Base-by-base conservation (phyloP, 306 rosid species). In the Vigna mungo region DNA sequence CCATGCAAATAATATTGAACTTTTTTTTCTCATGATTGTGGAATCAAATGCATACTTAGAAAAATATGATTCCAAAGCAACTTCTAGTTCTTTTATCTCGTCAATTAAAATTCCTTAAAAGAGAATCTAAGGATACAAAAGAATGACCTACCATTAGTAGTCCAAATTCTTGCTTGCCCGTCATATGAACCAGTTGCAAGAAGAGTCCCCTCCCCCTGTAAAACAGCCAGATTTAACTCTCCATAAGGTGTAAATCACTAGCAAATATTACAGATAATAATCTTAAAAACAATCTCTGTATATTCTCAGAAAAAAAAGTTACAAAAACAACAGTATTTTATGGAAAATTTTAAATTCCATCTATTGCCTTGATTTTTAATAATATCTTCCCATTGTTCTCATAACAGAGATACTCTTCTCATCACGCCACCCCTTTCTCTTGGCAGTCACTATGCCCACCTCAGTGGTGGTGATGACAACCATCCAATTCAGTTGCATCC, bases 81-180 rank as follows among this genome's bases (percentile, higher is more conserved):
- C 47, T 44, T 66, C 59, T 53, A 52, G 78, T 53, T 60, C 67
- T 52, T 71, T 59, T 58, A 55, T 74, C 46, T 52, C 53, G 73
- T 74, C 47, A 51, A 47, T 37, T 21, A 20, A 7, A 76, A 55
- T 9, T 62, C 37, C 46, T 58, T 39, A 62, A 36, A 62, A 14
- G 44, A 66, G 15, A 73, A 72, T 25, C 34, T 13, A 68, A 37
- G 20, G 56, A 65, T 1, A 66, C 39, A 70, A 74, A 70, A 74
- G 9, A 68, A 61, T 17, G 72, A 68, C 86, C 68, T 85, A 94
- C 97, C 98, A 82, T 75, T 88, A 16, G 92, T 83, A 60, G 79
- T 79, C 98, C 98, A 94, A 80, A 94, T 87, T 90, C 98, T 88
- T 80, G 98, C 98, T 78, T 94, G 97, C 74, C 98, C 98, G 75